Conservation (phyloP, 73 alveolate species). For the Durusdinium trenchii region DNA sequence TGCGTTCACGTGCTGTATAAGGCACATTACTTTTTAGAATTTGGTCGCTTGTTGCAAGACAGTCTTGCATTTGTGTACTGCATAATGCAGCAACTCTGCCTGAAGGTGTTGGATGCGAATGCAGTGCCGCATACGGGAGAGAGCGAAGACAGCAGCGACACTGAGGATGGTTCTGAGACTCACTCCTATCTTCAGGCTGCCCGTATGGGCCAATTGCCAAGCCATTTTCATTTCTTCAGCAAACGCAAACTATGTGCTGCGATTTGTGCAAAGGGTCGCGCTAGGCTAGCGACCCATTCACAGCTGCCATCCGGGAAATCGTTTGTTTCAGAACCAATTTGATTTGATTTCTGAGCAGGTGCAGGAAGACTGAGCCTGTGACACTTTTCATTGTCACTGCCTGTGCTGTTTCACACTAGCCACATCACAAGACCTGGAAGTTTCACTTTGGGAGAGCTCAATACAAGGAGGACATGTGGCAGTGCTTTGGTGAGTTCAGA, state of each 20-base stretch:
- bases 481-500: too few relatives aligned
- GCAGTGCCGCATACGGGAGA: constrained; percentile 60
- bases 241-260: background rate
- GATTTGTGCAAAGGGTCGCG: background rate
- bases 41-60: too few relatives aligned
- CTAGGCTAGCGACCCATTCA: too few relatives aligned
- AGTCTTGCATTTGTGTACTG: background rate
- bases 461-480: too few relatives aligned
- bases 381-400: too few relatives aligned
- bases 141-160: constrained; percentile 73
- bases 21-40: background rate
- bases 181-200: constrained; percentile 24
- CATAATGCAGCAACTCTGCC: background rate
- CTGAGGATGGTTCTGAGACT: constrained; percentile 54
- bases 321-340: background rate
- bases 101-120: constrained; percentile 52
- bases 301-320: too few relatives aligned
- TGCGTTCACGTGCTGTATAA: background rate
- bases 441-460: too few relatives aligned
- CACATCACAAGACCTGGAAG: background rate
- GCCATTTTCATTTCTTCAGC: too few relatives aligned
- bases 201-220: background rate
- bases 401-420: background rate
- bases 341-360: background rate
- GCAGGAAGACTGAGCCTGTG: constrained; percentile 11